Evolutionary conservation across 2,329 filamentous ascomycete species (phyloP), one percentile per base, ranked within the genome.

Genomic region (Fusarium luffae): DNA sequence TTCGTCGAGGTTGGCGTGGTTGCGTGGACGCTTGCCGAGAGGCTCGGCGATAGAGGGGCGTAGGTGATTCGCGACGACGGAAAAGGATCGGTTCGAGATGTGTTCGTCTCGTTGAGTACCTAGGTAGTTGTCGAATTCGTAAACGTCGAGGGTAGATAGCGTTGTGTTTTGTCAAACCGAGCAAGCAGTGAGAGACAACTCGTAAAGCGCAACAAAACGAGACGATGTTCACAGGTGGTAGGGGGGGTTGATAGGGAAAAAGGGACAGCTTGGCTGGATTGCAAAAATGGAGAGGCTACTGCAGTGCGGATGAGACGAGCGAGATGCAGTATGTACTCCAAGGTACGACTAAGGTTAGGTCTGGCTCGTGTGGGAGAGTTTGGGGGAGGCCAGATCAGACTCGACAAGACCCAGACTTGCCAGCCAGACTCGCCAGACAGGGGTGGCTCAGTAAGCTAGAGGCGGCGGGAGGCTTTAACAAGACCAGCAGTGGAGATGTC

Each of bases 231-330:
- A 41, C 32, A 65, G 60, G 63, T 60, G 25, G 69, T 59, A 68
- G 42, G 42, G 58, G 63, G 66, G 68, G 37, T 50, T 59, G 54
- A 34, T 59, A 62, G 28, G 37, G 47, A 56, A 41, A 67, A 74
- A 71, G 72, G 72, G 72, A 74, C 72, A 74, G 64, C 69, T 74
- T 74, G 72, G 70, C 72, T 73, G 72, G 58, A 63, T 70, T 72
- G 68, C 50, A 62, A 68, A 66, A 56, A 69, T 60, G 68, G 64
- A 60, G 60, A 68, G 65, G 70, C 62, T 59, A 60, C 58, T 61
- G 61, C 59, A 66, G 62, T 58, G 59, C 63, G 54, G 25, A 55
- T 44, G 64, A 57, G 68, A 66, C 58, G 66, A 58, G 61, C 58
- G 66, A 65, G 43, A 57, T 63, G 34, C 43, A 60, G 27, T 48